These are phyloP conservation scores for Aspergillus niger DNA, from an alignment of 2,329 filamentous ascomycete genomes.

Conservation along the genomic window DNA sequence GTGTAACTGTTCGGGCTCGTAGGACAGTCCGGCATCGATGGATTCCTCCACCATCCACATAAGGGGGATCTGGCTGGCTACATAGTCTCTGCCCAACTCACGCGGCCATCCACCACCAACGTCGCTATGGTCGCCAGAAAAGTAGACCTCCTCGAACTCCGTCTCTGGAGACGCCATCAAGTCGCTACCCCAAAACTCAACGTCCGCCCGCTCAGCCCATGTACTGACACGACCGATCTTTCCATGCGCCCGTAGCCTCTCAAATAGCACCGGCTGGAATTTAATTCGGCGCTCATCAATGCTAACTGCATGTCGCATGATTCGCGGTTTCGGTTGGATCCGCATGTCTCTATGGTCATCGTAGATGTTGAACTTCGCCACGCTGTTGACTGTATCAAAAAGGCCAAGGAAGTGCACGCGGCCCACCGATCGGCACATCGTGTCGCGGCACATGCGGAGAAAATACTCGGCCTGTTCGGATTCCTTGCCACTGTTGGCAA, in stretches of 20 bases:
- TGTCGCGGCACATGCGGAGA: constrained; percentile 17
- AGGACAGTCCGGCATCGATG: constrained; percentile 64
- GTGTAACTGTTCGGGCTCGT: constrained; percentile 51
- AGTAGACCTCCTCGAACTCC: constrained; percentile 72
- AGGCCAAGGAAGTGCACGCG: constrained; percentile 28
- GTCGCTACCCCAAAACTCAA: constrained; percentile 4
- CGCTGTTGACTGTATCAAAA: constrained; percentile 32
- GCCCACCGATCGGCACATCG: constrained; percentile 21
- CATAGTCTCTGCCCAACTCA: constrained; percentile 45
- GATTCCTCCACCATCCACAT: constrained; percentile 69
- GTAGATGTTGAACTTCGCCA: constrained; percentile 21
- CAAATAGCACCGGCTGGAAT: constrained; percentile 39
- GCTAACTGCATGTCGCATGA: constrained; percentile 56
- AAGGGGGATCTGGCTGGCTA: constrained; percentile 65
- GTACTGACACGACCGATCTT: constrained; percentile 12
- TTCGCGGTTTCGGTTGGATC: constrained; percentile 39
- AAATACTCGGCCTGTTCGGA: constrained; percentile 4
- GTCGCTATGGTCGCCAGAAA: constrained; percentile 73
- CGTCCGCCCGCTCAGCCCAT: constrained; percentile 24
- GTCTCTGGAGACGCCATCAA: background rate
- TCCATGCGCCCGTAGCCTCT: background rate
- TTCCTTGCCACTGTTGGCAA: constrained; percentile 12
- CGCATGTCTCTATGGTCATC: constrained; percentile 16
- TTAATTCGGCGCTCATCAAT: constrained; percentile 58
- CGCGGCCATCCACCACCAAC: constrained; percentile 71